Percentiles rank a stretch among this genome's conserved stretches.
Evolutionary conservation across 768 basidiomycete species (phyloP).

Genomic region (Rhizopogon roseolus): DNA sequence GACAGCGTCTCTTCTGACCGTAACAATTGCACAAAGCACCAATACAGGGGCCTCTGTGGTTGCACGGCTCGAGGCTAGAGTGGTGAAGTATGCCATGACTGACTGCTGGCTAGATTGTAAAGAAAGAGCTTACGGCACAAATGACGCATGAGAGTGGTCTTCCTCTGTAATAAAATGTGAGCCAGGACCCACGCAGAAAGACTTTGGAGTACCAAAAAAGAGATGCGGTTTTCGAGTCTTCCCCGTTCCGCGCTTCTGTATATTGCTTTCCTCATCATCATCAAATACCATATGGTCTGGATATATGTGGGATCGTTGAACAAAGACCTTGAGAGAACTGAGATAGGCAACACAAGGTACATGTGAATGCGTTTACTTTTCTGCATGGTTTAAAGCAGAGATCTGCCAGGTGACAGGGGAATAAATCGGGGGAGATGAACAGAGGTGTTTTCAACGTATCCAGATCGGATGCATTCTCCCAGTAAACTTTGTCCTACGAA

Average conservation of each 20-base stretch:
- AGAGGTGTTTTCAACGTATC: constrained; percentile 32
- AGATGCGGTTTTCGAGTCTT: not conserved
- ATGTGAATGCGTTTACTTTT: constrained; percentile 29
- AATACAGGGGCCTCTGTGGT: constrained; percentile 45
- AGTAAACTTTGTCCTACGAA: constrained; percentile 16
- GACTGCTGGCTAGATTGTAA: not conserved
- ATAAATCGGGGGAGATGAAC: constrained; percentile 37
- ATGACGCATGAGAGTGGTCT: rapidly evolving
- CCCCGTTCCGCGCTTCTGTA: not conserved
- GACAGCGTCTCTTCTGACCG: constrained; percentile 34
- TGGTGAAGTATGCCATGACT: not conserved
- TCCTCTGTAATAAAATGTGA: constrained; percentile 9
- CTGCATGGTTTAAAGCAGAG: constrained; percentile 45
- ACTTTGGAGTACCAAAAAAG: constrained; percentile 12
- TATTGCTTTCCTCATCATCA: constrained; percentile 1
- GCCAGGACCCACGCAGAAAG: not conserved
- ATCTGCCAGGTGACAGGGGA: constrained; percentile 45
- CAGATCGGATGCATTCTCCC: constrained; percentile 15
- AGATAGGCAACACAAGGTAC: not conserved
- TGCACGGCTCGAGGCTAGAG: constrained; percentile 34
- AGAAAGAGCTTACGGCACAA: constrained; percentile 9
- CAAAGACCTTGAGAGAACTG: constrained; percentile 12
- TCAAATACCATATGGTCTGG: constrained; percentile 15
- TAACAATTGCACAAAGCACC: constrained; percentile 37
- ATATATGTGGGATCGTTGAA: constrained; percentile 14